Percentiles rank a stretch among this genome's conserved stretches.
phyloP scores from a whole-genome alignment of 495 filamentous ascomycete genomes.

The Podospora anserina region DNA sequence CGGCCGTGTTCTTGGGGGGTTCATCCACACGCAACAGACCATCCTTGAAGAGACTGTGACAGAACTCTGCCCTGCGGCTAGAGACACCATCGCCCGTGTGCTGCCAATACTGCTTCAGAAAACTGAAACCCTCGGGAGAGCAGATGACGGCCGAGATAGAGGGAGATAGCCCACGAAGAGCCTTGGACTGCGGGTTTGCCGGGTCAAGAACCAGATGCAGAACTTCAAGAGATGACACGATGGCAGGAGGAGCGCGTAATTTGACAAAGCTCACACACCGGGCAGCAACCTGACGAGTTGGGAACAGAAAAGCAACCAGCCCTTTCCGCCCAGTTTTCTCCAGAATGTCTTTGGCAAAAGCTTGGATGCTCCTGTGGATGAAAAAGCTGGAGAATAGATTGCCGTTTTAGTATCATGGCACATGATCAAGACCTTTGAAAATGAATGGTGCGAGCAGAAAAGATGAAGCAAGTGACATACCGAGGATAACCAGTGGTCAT shows the following conservation, averaged over 20 bases:
- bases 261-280: constrained; percentile 71
- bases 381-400: constrained; percentile 64
- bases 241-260: constrained; percentile 49
- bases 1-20: constrained; percentile 16
- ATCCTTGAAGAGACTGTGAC: constrained; percentile 67
- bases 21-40: constrained; percentile 60
- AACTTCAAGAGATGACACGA: constrained; percentile 53
- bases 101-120: constrained; percentile 93
- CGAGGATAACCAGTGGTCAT: constrained; percentile 91
- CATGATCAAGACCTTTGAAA: background rate
- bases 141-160: constrained; percentile 70
- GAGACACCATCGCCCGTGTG: constrained; percentile 94
- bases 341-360: constrained; percentile 67
- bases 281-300: constrained; percentile 60
- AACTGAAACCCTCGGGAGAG: constrained; percentile 57
- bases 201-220: constrained; percentile 63
- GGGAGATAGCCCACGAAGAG: constrained; percentile 39
- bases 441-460: background rate
- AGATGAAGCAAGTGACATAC: constrained; percentile 36
- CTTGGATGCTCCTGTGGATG: constrained; percentile 77
- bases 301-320: constrained; percentile 77
- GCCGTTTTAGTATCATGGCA: constrained; percentile 9
- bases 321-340: constrained; percentile 55
- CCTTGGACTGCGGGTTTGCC: constrained; percentile 48
- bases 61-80: constrained; percentile 88